Conservation (phyloP, 1,284 basidiomycete species). For the Schizophyllum commune region DNA sequence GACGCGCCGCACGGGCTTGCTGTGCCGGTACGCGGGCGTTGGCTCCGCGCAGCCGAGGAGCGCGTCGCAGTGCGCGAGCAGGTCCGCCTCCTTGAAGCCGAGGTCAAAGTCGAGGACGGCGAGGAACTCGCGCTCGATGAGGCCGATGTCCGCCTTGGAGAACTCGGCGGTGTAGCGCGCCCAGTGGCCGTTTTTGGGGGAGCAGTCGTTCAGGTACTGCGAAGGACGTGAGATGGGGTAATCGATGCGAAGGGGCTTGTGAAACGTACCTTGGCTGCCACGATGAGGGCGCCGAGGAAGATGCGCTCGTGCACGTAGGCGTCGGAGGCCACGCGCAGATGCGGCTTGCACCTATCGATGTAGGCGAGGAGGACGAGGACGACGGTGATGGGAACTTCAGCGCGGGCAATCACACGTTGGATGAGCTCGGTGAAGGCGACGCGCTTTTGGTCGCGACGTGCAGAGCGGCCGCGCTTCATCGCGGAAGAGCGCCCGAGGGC, state of each 20-base stretch:
- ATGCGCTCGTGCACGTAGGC: constrained; percentile 56
- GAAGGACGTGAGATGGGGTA: constrained; percentile 6
- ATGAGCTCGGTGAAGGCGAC: constrained; percentile 38
- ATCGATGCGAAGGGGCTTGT: constrained; percentile 5
- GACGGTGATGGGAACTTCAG: constrained; percentile 42
- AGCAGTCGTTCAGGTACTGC: constrained; percentile 50
- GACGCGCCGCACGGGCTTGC: not conserved
- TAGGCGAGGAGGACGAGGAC: constrained; percentile 47
- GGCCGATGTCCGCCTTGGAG: constrained; percentile 49
- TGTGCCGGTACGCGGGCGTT: not conserved
- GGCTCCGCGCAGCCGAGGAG: not conserved
- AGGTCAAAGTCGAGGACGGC: constrained; percentile 51
- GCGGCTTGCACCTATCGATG: constrained; percentile 44
- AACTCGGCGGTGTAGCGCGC: constrained; percentile 53
- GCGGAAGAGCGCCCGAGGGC: constrained; percentile 39
- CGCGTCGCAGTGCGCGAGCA: constrained; percentile 36
- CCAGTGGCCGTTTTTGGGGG: constrained; percentile 56
- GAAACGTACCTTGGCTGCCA: constrained; percentile 43
- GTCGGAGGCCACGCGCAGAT: constrained; percentile 49
- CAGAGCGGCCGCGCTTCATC: constrained; percentile 10
- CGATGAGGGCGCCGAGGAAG: constrained; percentile 49
- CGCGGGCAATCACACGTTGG: constrained; percentile 39
- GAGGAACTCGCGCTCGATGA: constrained; percentile 55
- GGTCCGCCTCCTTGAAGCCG: constrained; percentile 37
- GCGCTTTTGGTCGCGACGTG: constrained; percentile 24